Evolutionary conservation across 1,139 yeast species (phyloP), one percentile per base, ranked within the genome.

Genomic region (Zhuliangozyma blackwelliae): DNA sequence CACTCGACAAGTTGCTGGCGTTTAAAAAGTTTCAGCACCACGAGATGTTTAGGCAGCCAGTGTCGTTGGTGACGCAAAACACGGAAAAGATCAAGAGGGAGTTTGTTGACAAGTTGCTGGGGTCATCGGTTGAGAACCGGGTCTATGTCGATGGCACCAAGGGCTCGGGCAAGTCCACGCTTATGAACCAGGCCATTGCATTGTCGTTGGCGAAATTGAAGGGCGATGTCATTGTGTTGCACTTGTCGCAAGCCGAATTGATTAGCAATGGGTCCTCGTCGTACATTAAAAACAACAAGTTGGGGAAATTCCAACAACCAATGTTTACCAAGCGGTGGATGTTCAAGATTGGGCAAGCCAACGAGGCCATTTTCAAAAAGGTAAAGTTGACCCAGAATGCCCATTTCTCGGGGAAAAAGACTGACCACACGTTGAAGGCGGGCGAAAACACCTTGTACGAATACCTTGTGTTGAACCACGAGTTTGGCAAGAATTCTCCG

Each of bases 111-210:
- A 55, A 57, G 26, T 51, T 66, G 41, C 43, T 48, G 11, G 32
- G 43, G 5, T 43, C 44, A 2, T 36, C 53, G 1, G 50, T 54
- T 12, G 50, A 60, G 10, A 83, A 80, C 54, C 69, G 85, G 51
- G 49, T 73, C 29, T 66, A 84, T 34, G 48, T 90, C 19, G 60
- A 77, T 25, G 97, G 97, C 30, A 79, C 73, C 40, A 65, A 77
- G 34, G 96, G 96, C 33, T 72, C 75, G 9, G 97, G 97, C 9
- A 90, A 90, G 63, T 76, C 92, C 3, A 77, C 89, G 0, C 57
- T 83, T 29, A 51, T 90, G 35, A 63, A 92, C 0, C 96, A 90
- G 57, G 70, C 82, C 1, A 83, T 84, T 39, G 82, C 92, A 0
- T 54, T 69, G 37, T 57, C 71, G 1, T 52, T 74, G 31, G 79